Conservation (phyloP, 2,329 filamentous ascomycete species). For the Phyllosticta paracitricarpa region DNA sequence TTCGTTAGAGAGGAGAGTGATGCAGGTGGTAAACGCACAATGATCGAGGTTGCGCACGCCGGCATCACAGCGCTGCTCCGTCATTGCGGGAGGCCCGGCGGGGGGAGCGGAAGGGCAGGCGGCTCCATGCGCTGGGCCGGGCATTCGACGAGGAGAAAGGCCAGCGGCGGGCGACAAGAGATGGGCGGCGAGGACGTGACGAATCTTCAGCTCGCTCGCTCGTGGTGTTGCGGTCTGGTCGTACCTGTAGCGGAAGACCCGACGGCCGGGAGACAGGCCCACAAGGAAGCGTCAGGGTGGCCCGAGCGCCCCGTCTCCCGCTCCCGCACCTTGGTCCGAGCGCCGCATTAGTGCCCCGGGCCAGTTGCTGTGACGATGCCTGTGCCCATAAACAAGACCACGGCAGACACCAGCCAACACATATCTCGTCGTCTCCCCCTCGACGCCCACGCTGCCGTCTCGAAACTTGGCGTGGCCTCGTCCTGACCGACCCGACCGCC, state of each 20-base stretch:
- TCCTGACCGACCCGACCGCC: slow-evolving; percentile 1
- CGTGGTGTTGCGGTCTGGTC: too few relatives aligned
- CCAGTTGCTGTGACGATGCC: neutral
- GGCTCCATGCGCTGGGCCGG: slow-evolving; percentile 9
- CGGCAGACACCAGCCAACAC: neutral
- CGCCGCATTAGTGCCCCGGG: neutral
- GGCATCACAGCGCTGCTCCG: slow-evolving; percentile 45
- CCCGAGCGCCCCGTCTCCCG: too few relatives aligned
- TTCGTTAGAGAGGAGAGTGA: neutral
- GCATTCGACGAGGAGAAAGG: slow-evolving; percentile 4
- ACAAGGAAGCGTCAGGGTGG: too few relatives aligned
- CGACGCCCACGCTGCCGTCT: neutral
- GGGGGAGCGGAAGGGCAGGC: neutral
- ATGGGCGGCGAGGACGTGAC: neutral
- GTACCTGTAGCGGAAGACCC: too few relatives aligned
- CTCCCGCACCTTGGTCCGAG: too few relatives aligned
- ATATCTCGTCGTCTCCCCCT: neutral
- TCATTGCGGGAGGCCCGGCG: slow-evolving; percentile 12
- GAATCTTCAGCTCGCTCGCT: neutral
- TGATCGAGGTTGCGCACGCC: slow-evolving; percentile 68
- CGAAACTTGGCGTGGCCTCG: neutral
- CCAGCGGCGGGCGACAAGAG: neutral
- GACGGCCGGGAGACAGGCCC: too few relatives aligned
- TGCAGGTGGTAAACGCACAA: slow-evolving; percentile 26
- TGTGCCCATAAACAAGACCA: neutral